phyloP scores from a whole-genome alignment of 805 yeast genomes.

The Candida maltosa region DNA sequence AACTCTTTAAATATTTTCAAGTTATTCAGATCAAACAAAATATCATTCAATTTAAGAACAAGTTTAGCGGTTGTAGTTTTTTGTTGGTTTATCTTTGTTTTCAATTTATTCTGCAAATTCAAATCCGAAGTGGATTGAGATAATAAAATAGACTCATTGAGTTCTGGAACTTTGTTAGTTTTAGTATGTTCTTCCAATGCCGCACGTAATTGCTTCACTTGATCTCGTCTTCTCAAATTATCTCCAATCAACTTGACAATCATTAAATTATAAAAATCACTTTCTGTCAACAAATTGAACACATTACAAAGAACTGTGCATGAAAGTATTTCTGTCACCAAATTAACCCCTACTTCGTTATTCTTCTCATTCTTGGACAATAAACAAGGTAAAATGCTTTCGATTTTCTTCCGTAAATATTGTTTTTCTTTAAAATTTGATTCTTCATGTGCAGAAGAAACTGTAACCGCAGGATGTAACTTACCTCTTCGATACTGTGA shows the following conservation, averaged over 20 bases:
- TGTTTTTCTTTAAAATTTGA: constrained; percentile 38
- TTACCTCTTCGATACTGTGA: constrained; percentile 46
- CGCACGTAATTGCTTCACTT: constrained; percentile 67
- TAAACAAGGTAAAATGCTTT: constrained; percentile 45
- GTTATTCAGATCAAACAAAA: constrained; percentile 47
- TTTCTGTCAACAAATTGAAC: constrained; percentile 55
- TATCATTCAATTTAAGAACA: constrained; percentile 47
- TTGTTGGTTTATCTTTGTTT: neutral
- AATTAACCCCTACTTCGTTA: constrained; percentile 45
- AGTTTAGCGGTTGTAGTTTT: constrained; percentile 24
- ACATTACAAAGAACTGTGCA: constrained; percentile 48
- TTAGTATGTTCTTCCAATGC: constrained; percentile 65
- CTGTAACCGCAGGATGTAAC: constrained; percentile 55
- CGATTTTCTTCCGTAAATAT: constrained; percentile 45
- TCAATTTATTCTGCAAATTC: constrained; percentile 1
- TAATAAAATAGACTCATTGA: neutral
- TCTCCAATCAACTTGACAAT: constrained; percentile 59
- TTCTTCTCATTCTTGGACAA: constrained; percentile 44
- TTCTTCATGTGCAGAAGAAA: neutral
- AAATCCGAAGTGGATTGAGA: neutral
- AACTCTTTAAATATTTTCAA: constrained; percentile 24
- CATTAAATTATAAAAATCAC: constrained; percentile 73
- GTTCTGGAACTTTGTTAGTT: neutral
- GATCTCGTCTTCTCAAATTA: constrained; percentile 67
- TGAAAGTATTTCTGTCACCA: constrained; percentile 63